A percentile compares a stretch with the other conserved stretches of the same genome.
phyloP scores from a whole-genome alignment of 306 rosid genomes.

The Inga leiocalycina region DNA sequence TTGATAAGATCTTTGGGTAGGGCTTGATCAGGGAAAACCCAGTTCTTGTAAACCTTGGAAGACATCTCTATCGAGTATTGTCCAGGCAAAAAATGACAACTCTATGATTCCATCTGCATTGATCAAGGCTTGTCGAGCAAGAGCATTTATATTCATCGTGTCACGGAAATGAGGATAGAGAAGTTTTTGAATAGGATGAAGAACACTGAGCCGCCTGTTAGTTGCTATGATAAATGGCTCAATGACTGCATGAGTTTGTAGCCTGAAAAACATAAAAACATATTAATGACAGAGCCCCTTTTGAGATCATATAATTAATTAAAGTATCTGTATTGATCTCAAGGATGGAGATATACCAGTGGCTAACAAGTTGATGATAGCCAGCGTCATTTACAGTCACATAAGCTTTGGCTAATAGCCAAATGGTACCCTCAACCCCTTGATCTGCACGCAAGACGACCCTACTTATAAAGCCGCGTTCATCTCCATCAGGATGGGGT shows the following conservation, averaged over 20 bases:
- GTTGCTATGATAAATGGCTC: conserved; percentile 60
- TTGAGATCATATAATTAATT: background rate
- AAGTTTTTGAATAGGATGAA: conserved; percentile 47
- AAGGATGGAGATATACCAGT: conserved; percentile 53
- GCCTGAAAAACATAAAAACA: conserved; percentile 39
- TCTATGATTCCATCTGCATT: conserved; percentile 45
- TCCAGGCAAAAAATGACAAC: conserved; percentile 27
- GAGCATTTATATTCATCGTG: conserved; percentile 47
- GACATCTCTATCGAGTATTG: conserved; percentile 41
- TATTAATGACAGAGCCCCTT: background rate
- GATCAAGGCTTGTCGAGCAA: conserved; percentile 32
- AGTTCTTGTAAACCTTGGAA: conserved; percentile 31
- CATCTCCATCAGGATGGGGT: conserved; percentile 70
- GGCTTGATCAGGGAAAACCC: conserved; percentile 47
- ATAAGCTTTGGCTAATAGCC: conserved; percentile 87
- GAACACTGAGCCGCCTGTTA: conserved; percentile 42
- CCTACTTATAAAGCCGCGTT: conserved; percentile 53
- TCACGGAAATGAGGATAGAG: conserved; percentile 45
- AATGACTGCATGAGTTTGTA: conserved; percentile 74
- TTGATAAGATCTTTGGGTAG: conserved; percentile 45
- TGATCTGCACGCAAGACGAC: conserved; percentile 53
- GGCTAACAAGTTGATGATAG: conserved; percentile 82
- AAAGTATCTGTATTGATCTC: background rate
- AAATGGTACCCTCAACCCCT: conserved; percentile 61
- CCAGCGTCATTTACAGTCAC: conserved; percentile 75